Evolutionary conservation across 768 basidiomycete genomes (phyloP).

Genomic region (Leccinum imitatum): DNA sequence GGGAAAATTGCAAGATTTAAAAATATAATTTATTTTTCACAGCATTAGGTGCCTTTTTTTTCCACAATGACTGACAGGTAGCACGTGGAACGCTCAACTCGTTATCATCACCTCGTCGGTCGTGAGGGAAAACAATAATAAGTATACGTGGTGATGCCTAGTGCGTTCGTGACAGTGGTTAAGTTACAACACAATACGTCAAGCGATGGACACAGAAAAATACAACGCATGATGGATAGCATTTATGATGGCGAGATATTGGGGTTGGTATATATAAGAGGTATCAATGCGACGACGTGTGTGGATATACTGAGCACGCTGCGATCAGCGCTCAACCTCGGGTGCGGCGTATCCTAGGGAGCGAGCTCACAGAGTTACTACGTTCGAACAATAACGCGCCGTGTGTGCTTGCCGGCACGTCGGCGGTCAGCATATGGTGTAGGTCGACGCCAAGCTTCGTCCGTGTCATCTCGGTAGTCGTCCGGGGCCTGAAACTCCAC

Average conservation of each 20-base stretch:
- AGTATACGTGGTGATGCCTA: conserved; percentile 14
- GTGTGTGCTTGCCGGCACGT: conserved; percentile 79
- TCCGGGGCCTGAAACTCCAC: conserved; percentile 38
- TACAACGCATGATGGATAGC: conserved; percentile 25
- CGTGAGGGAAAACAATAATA: conserved; percentile 7
- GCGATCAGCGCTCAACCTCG: neutral
- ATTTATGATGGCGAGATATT: conserved; percentile 19
- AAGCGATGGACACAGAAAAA: conserved; percentile 13
- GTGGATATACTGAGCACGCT: neutral
- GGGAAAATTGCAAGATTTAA: neutral
- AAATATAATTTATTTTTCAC: conserved; percentile 7
- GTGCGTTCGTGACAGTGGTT: neutral
- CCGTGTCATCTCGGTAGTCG: conserved; percentile 55
- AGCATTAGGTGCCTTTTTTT: neutral
- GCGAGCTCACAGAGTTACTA: conserved; percentile 20
- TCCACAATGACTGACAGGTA: conserved; percentile 8
- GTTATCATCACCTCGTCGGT: conserved; percentile 10
- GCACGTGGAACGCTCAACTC: conserved; percentile 15
- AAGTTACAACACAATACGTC: conserved; percentile 18
- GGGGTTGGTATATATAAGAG: conserved; percentile 23
- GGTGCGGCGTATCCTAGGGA: neutral
- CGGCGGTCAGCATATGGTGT: conserved; percentile 74
- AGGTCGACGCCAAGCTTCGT: conserved; percentile 71
- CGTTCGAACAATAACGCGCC: conserved; percentile 60
- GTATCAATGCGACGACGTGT: conserved; percentile 22